phyloP scores from a whole-genome alignment of 305 asterid species.

The Fraxinus greggii region DNA sequence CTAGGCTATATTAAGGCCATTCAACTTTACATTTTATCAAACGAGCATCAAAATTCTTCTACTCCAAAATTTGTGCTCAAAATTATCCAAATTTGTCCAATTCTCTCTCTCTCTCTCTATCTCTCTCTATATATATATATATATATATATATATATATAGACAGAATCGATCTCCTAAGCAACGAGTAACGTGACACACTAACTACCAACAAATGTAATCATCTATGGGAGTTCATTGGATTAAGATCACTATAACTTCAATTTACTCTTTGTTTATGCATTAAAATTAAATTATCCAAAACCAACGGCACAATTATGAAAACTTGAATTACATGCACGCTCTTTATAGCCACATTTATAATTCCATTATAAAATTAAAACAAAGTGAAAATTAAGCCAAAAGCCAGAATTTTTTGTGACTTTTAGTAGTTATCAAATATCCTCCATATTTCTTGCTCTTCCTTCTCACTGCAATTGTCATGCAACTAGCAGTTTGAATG shows the following conservation, averaged over 20 bases:
- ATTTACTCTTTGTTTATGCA: background rate
- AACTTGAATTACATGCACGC: background rate
- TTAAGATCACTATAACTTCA: background rate
- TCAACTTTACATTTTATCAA: too few species aligned
- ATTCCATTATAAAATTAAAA: background rate
- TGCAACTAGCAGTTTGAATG: conserved; percentile 69
- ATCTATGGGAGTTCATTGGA: background rate
- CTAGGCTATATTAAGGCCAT: too few species aligned
- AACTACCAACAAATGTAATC: too few species aligned
- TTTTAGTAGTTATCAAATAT: conserved; percentile 76
- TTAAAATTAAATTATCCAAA: background rate
- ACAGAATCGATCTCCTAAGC: too few species aligned
- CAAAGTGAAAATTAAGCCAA: conserved; percentile 49
- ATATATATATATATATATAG: too few species aligned
- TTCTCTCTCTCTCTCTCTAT: too few species aligned
- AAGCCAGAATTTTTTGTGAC: conserved; percentile 89
- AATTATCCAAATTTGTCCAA: too few species aligned
- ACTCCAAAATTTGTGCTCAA: too few species aligned
- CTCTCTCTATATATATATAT: too few species aligned
- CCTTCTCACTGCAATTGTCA: conserved; percentile 83
- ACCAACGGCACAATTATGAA: background rate
- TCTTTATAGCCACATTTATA: background rate
- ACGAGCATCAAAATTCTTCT: too few species aligned
- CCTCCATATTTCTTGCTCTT: conserved; percentile 71
- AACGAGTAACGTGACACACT: too few species aligned